These are phyloP conservation scores for Periconia macrospinosa DNA, from an alignment of 2,329 filamentous ascomycete species.

Conservation along the genomic window DNA sequence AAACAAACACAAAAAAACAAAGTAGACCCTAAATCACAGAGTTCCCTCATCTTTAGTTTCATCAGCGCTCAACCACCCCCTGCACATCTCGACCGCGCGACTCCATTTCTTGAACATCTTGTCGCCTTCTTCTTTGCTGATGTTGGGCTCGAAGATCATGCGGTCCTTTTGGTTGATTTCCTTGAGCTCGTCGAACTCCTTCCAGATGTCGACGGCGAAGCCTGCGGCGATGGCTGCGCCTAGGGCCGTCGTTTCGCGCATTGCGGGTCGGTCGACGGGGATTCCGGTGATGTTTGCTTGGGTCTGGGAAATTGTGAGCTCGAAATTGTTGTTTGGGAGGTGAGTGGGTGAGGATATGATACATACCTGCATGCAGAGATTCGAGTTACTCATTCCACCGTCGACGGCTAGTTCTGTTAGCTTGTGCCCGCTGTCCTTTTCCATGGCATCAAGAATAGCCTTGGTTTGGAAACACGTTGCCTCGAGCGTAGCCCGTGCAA, in stretches of 20 bases:
- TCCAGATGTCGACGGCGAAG: conserved; percentile 80
- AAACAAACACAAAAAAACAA: neutral
- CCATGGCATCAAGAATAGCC: conserved; percentile 90
- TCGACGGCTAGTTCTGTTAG: conserved; percentile 79
- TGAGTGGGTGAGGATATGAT: conserved; percentile 1
- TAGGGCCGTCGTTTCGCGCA: conserved; percentile 88
- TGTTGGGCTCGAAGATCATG: conserved; percentile 69
- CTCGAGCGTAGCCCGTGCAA: conserved; percentile 86
- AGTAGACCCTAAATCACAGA: neutral
- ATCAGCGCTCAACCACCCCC: conserved; percentile 65
- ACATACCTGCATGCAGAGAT: conserved; percentile 78
- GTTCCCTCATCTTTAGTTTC: conserved; percentile 31
- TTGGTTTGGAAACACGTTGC: conserved; percentile 92
- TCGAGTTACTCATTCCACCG: conserved; percentile 85
- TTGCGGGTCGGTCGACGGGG: conserved; percentile 78
- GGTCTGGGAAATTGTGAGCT: conserved; percentile 50
- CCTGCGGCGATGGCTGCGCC: conserved; percentile 88
- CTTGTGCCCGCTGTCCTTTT: conserved; percentile 76
- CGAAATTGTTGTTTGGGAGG: neutral
- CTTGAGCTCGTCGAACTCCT: conserved; percentile 71
- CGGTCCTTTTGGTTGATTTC: conserved; percentile 71
- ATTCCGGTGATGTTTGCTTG: conserved; percentile 87
- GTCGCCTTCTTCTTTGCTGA: conserved; percentile 59
- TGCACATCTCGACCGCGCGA: conserved; percentile 77
- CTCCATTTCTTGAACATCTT: conserved; percentile 73